Conservation (phyloP, 2,329 filamentous ascomycete genomes). For the Colletotrichum tamarilloi region DNA sequence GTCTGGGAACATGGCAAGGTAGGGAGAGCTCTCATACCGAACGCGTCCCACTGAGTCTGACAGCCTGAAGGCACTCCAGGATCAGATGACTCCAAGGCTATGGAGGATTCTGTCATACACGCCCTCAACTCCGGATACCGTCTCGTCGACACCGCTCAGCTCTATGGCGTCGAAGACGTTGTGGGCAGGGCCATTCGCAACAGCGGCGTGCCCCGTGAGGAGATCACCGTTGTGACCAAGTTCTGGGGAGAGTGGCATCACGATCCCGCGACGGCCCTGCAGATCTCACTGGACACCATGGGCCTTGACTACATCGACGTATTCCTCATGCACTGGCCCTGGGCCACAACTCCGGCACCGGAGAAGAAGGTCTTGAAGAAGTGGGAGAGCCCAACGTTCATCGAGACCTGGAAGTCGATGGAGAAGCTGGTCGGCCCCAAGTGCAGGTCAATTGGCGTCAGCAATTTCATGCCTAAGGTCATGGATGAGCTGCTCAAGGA, state of each 20-base stretch:
- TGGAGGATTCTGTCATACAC: constrained; percentile 45
- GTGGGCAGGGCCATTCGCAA: constrained; percentile 46
- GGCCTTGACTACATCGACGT: constrained; percentile 47
- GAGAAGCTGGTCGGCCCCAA: constrained; percentile 41
- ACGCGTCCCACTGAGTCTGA: background rate
- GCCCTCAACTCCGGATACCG: constrained; percentile 45
- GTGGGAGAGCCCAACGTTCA: constrained; percentile 41
- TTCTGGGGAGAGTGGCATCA: constrained; percentile 49
- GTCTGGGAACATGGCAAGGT: constrained; percentile 43
- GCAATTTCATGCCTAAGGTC: constrained; percentile 46
- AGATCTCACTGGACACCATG: constrained; percentile 42
- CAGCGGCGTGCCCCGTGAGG: constrained; percentile 46
- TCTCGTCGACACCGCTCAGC: constrained; percentile 41
- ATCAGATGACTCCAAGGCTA: constrained; percentile 36
- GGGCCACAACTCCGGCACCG: constrained; percentile 40
- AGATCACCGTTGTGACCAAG: constrained; percentile 62
- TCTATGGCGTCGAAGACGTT: constrained; percentile 42
- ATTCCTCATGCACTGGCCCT: constrained; percentile 51
- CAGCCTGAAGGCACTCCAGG: constrained; percentile 24
- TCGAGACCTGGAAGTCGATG: constrained; percentile 44
- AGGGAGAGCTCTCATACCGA: background rate
- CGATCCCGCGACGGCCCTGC: constrained; percentile 41
- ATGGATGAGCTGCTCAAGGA: constrained; percentile 41
- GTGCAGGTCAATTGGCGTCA: constrained; percentile 45
- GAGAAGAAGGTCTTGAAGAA: constrained; percentile 38